Conservation (phyloP, 352 stramenopile genomes). For the Globisporangium radiosum region DNA sequence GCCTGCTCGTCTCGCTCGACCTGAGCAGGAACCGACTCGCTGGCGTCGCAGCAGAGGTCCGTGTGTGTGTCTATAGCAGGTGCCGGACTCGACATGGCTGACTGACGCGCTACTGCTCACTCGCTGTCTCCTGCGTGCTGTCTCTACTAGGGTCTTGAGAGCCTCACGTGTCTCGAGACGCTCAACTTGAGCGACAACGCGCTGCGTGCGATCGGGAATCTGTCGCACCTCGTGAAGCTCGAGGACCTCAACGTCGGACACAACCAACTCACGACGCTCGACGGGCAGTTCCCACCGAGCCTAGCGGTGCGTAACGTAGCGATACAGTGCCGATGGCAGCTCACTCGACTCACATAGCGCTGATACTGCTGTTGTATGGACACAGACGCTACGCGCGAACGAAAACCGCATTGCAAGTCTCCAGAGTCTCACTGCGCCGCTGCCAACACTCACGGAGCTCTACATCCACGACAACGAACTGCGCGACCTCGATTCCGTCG, state of each 20-base stretch:
- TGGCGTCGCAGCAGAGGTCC: constrained; percentile 35
- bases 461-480: constrained; percentile 57
- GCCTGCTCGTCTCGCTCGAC: constrained; percentile 57
- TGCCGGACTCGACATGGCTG: too few species aligned
- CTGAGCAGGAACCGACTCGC: constrained; percentile 54
- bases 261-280: constrained; percentile 49
- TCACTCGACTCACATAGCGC: not conserved
- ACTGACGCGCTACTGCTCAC: not conserved
- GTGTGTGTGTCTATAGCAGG: not conserved
- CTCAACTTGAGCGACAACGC: constrained; percentile 65
- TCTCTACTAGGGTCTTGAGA: constrained; percentile 38
- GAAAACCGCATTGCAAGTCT: constrained; percentile 42
- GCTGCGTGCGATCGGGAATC: constrained; percentile 41
- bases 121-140: not conserved
- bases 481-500: constrained; percentile 21
- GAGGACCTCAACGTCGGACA: constrained; percentile 64
- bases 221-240: constrained; percentile 60
- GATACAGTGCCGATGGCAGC: not conserved
- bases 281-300: constrained; percentile 41
- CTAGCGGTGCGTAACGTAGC: constrained; percentile 21
- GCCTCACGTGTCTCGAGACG: constrained; percentile 42
- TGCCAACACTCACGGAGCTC: constrained; percentile 55
- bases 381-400: constrained; percentile 31
- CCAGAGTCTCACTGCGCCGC: constrained; percentile 23
- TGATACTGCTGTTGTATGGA: not conserved